Conservation (phyloP, 495 filamentous ascomycete genomes). For the Tuber microsphaerosporum region DNA sequence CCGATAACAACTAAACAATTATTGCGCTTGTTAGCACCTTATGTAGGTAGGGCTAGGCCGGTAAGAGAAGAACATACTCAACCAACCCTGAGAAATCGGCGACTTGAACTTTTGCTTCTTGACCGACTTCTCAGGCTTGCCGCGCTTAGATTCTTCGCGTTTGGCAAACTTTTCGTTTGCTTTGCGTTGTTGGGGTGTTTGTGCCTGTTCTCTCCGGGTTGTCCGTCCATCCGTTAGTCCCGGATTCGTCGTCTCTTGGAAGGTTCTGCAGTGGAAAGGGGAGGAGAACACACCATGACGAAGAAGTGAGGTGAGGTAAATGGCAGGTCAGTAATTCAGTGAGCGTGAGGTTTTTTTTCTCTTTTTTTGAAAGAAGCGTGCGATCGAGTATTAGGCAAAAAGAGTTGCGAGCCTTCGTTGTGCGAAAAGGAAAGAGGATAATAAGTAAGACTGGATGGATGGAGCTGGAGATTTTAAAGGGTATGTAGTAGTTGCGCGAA, state of each 20-base stretch:
- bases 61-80: constrained; percentile 56
- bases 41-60: constrained; percentile 9
- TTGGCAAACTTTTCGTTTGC: constrained; percentile 80
- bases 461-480: background rate
- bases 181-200: constrained; percentile 88
- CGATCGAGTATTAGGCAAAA: background rate
- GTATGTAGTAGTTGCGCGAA: background rate
- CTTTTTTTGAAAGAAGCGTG: background rate
- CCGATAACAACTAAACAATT: constrained; percentile 56
- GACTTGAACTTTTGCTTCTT: constrained; percentile 59
- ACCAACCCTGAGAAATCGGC: constrained; percentile 70
- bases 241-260: too few relatives aligned
- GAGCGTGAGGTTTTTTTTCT: background rate
- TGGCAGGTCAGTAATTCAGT: background rate
- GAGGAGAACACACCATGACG: background rate
- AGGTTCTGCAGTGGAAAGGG: background rate
- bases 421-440: background rate
- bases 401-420: background rate
- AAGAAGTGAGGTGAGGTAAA: background rate
- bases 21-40: background rate
- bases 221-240: background rate
- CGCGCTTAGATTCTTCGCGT: constrained; percentile 69
- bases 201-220: constrained; percentile 46
- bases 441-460: too few relatives aligned
- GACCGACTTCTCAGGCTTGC: constrained; percentile 70